phyloP scores from a whole-genome alignment of 257 asterid genomes.

The Asclepias syriaca region DNA sequence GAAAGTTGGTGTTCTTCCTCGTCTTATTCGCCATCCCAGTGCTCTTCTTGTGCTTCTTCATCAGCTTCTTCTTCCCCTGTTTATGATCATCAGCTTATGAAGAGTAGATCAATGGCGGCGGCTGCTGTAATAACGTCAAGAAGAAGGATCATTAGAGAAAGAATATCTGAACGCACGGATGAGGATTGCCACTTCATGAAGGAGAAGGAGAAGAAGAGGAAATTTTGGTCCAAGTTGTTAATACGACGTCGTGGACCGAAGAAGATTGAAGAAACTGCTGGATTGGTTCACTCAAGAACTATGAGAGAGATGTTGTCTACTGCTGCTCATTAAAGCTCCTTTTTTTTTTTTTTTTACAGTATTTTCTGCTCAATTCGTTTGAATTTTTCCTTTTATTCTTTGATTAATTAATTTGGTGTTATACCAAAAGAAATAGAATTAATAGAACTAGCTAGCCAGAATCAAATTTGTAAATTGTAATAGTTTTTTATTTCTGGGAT shows the following conservation, averaged over 20 bases:
- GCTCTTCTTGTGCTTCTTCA: conserved; percentile 45
- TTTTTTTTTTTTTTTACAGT: too few relatives aligned
- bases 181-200: neutral
- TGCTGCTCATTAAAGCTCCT: conserved; percentile 14
- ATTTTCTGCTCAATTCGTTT: too few relatives aligned
- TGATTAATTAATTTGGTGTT: too few relatives aligned
- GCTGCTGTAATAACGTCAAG: conserved; percentile 8
- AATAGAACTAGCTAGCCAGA: too few relatives aligned
- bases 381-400: too few relatives aligned
- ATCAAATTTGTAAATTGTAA: too few relatives aligned
- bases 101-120: conserved; percentile 57
- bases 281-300: conserved; percentile 40
- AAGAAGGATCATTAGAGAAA: conserved; percentile 19
- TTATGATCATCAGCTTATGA: conserved; percentile 29
- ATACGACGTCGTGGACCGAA: neutral
- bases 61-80: conserved; percentile 57
- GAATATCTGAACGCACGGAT: neutral
- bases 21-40: conserved; percentile 42
- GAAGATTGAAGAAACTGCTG: conserved; percentile 7
- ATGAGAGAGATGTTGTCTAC: conserved; percentile 36
- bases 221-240: conserved; percentile 65
- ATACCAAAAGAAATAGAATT: too few relatives aligned
- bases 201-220: conserved; percentile 27
- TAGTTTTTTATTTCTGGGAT: too few relatives aligned
- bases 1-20: conserved; percentile 27